phyloP scores from a whole-genome alignment of 23 red algal genomes.

The Gracilaria domingensis region DNA sequence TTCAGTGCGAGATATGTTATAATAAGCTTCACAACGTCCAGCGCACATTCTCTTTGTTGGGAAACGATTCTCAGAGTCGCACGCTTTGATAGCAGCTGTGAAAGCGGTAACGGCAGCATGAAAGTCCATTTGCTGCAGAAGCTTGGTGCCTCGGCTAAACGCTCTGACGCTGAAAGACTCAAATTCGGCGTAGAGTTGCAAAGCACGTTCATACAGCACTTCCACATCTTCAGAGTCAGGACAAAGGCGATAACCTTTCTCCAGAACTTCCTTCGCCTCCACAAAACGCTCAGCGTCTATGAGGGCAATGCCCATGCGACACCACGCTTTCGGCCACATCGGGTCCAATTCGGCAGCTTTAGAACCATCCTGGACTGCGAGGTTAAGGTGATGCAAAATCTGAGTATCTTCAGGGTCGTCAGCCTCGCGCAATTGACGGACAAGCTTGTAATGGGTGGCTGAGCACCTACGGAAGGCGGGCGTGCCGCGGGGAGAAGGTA shows the following conservation, averaged over 20 bases:
- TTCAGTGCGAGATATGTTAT: conserved; percentile 36
- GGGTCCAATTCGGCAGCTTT: conserved; percentile 71
- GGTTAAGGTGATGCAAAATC: conserved; percentile 58
- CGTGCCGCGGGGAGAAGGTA: conserved; percentile 5
- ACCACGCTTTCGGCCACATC: conserved; percentile 83
- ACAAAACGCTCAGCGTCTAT: conserved; percentile 72
- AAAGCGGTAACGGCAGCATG: conserved; percentile 50
- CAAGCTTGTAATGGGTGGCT: conserved; percentile 70
- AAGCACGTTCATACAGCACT: conserved; percentile 58
- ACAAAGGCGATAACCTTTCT: conserved; percentile 40
- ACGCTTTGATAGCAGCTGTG: conserved; percentile 48
- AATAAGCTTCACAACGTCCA: conserved; percentile 39
- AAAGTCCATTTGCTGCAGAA: conserved; percentile 49
- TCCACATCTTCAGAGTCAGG: conserved; percentile 63
- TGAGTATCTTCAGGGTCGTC: conserved; percentile 28
- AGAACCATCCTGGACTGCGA: conserved; percentile 73
- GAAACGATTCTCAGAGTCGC: conserved; percentile 62
- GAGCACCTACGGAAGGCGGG: conserved; percentile 77
- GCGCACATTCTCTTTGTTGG: conserved; percentile 50
- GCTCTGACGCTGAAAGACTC: conserved; percentile 65
- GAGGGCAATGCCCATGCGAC: conserved; percentile 71
- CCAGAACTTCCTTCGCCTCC: conserved; percentile 64
- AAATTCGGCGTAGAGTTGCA: conserved; percentile 52
- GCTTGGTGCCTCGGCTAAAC: conserved; percentile 15
- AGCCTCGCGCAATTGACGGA: conserved; percentile 63